Percentiles rank a stretch among this genome's conserved stretches.
Evolutionary conservation across 768 basidiomycete genomes (phyloP).

Genomic region (Nevesoporus exiguus): DNA sequence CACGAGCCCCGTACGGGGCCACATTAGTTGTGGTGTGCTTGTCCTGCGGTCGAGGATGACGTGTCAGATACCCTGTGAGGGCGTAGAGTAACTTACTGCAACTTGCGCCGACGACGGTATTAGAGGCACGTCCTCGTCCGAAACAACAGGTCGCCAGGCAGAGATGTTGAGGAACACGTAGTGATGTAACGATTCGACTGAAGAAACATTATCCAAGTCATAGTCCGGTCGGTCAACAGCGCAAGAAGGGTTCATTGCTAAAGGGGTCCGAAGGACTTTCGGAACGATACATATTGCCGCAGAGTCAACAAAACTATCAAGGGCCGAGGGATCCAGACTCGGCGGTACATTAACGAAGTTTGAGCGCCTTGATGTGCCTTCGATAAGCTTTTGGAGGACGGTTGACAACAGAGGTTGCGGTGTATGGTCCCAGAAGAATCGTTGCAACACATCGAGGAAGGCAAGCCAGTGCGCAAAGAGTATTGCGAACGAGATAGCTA

Average conservation of each 20-base stretch:
- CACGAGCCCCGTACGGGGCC: conserved; percentile 3
- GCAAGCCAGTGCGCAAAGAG: conserved; percentile 15
- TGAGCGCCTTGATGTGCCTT: background rate
- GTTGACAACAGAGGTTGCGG: conserved; percentile 13
- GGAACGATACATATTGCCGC: conserved; percentile 8
- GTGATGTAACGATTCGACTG: background rate
- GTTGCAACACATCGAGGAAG: conserved; percentile 13
- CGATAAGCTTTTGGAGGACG: conserved; percentile 4
- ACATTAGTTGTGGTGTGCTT: background rate
- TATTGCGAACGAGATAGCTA: background rate
- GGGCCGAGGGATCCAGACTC: background rate
- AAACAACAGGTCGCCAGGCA: background rate
- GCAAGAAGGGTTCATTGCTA: conserved; percentile 1
- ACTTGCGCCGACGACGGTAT: too few species aligned
- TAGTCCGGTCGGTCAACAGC: background rate
- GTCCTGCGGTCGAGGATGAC: background rate
- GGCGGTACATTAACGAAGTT: background rate
- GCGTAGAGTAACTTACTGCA: background rate
- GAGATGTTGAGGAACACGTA: background rate
- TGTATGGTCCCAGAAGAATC: conserved; percentile 3
- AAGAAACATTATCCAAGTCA: background rate
- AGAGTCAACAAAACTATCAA: background rate
- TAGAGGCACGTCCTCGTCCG: background rate
- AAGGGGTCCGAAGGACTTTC: background rate
- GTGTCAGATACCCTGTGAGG: background rate